phyloP scores from a whole-genome alignment of 257 asterid species.

The Mitragyna speciosa region DNA sequence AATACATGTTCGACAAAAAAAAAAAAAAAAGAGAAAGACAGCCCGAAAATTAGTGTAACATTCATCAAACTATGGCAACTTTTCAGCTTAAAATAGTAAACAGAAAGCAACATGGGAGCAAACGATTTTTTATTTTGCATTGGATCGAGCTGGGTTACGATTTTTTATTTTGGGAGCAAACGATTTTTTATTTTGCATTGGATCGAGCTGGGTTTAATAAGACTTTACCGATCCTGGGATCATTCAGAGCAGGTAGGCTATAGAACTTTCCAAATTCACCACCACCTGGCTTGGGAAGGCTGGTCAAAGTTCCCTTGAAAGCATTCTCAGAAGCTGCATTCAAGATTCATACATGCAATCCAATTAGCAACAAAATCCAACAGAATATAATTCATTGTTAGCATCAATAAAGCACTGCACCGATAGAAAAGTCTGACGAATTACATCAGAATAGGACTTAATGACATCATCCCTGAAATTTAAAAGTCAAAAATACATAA shows the following conservation, averaged over 20 bases:
- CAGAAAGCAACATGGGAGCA: neutral
- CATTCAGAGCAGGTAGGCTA: conserved; percentile 84
- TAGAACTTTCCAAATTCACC: conserved; percentile 93
- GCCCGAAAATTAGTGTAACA: neutral
- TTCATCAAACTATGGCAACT: neutral
- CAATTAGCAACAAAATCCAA: neutral
- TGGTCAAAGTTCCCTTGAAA: conserved; percentile 74
- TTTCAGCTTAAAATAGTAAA: neutral
- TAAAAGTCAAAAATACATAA: neutral
- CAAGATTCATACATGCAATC: conserved; percentile 13
- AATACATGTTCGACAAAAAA: neutral
- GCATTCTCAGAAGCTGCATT: conserved; percentile 71
- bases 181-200: neutral
- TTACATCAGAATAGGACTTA: neutral
- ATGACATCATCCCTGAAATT: neutral
- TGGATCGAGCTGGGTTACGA: too few relatives aligned
- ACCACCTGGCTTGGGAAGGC: conserved; percentile 88
- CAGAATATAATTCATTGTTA: neutral
- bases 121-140: neutral
- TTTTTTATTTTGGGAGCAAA: too few relatives aligned
- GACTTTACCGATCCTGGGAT: conserved; percentile 73
- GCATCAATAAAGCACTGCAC: neutral
- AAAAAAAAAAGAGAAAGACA: neutral
- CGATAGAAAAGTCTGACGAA: neutral
- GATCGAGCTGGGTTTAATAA: neutral